Evolutionary conservation across 2,329 filamentous ascomycete species (phyloP), one percentile per base, ranked within the genome.

Genomic region (Aureobasidium mangrovei): DNA sequence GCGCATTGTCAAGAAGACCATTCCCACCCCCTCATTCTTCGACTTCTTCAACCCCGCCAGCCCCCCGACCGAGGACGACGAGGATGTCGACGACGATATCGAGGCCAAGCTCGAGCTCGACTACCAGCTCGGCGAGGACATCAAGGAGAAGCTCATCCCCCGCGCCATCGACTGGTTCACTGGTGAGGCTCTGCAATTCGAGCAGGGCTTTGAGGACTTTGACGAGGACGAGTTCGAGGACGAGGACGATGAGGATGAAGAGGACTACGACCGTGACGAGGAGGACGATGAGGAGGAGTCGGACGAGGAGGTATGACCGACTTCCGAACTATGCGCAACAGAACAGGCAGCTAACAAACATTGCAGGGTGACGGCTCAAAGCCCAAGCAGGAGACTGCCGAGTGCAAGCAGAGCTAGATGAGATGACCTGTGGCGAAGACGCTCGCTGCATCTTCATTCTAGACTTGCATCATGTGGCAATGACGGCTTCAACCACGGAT

Each of bases 81-180:
- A 91, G 62, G 85, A 91, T 61, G 84, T 86, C 57, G 83, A 86
- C 54, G 86, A 85, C 49, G 93, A 98, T 69, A 95, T 98, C 51
- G 93, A 98, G 77, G 91, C 95, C 74, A 91, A 93, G 60, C 82
- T 98, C 55, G 93, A 98, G 77, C 84, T 98, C 51, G 93, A 98
- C 75, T 98, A 97, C 73, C 91, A 97, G 75, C 84, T 98, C 42
- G 93, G 93, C 62, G 93, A 98, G 77, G 93, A 98, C 69, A 96
- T 98, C 76, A 98, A 98, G 78, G 93, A 98, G 81, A 98, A 98
- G 78, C 81, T 98, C 61, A 98, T 98, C 63, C 93, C 93, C 60
- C 90, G 91, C 63, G 93, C 94, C 56, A 93, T 98, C 65, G 93
- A 98, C 74, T 98, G 93, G 93, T 98, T 98, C 72, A 98, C 93